These are phyloP conservation scores for Imleria badia DNA, from an alignment of 768 basidiomycete species.

Conservation along the genomic window DNA sequence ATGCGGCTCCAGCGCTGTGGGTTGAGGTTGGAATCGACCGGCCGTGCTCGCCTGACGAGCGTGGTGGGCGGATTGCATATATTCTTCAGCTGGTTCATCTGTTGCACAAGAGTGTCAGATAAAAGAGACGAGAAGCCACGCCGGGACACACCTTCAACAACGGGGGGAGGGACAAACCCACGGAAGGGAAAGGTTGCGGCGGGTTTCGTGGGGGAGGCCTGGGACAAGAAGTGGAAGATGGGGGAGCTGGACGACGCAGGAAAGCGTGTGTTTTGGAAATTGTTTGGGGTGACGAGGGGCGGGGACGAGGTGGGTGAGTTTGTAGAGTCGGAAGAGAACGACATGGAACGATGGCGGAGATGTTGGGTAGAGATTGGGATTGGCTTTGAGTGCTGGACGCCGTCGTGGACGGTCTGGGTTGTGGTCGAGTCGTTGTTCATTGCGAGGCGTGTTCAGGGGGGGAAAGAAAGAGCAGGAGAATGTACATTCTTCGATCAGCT, in stretches of 20 bases:
- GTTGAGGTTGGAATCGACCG: conserved; percentile 51
- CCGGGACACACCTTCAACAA: conserved; percentile 57
- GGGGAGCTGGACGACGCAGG: conserved; percentile 63
- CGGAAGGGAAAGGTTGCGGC: conserved; percentile 63
- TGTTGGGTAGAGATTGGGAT: conserved; percentile 55
- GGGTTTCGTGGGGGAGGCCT: conserved; percentile 58
- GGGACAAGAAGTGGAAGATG: conserved; percentile 65
- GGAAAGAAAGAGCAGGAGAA: not conserved
- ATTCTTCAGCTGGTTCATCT: conserved; percentile 44
- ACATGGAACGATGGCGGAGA: conserved; percentile 56
- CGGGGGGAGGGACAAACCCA: conserved; percentile 46
- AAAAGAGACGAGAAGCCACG: not conserved
- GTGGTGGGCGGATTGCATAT: conserved; percentile 47
- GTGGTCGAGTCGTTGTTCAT: conserved; percentile 17
- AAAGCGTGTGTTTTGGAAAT: conserved; percentile 41
- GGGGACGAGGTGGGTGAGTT: conserved; percentile 53
- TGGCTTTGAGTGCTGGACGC: conserved; percentile 57
- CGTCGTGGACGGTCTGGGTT: conserved; percentile 20
- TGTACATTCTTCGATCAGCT: not conserved
- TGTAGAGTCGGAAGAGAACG: conserved; percentile 60
- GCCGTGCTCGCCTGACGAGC: conserved; percentile 62
- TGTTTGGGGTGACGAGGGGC: conserved; percentile 51
- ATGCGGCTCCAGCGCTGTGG: conserved; percentile 45
- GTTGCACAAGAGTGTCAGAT: conserved; percentile 5
- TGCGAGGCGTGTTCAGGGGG: not conserved